phyloP scores from a whole-genome alignment of 352 stramenopile species.

The Elongisporangium senticosum region DNA sequence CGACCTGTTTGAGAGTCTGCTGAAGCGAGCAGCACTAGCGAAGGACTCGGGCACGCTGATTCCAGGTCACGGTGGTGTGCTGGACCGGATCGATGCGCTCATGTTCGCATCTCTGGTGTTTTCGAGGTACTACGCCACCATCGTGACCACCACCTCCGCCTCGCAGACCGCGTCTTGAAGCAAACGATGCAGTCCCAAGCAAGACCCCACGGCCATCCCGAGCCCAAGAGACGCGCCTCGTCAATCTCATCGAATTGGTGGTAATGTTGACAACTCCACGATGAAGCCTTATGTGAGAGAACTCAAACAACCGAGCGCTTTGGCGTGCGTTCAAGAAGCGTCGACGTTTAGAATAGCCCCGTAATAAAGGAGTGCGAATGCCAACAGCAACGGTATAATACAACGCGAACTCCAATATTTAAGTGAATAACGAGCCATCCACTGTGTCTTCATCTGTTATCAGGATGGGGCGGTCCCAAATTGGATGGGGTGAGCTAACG shows the following conservation, averaged over 20 bases:
- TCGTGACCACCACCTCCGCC: slow-evolving; percentile 10
- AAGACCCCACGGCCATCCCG: neutral
- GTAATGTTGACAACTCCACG: neutral
- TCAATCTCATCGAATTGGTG: neutral
- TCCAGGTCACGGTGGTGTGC: slow-evolving; percentile 93
- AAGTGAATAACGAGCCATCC: neutral
- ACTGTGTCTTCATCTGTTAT: neutral
- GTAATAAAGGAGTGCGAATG: neutral
- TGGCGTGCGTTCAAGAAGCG: neutral
- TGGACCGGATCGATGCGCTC: slow-evolving; percentile 95
- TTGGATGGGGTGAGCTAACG: neutral
- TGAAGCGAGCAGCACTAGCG: slow-evolving; percentile 93
- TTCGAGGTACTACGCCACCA: slow-evolving; percentile 48
- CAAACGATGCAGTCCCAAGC: neutral
- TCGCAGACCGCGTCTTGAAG: neutral
- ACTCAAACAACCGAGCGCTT: no score
- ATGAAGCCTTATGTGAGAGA: no score
- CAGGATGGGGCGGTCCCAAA: neutral
- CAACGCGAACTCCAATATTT: neutral
- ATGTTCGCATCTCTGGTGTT: slow-evolving; percentile 87
- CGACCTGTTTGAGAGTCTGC: slow-evolving; percentile 93
- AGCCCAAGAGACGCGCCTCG: neutral
- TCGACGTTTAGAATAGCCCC: no score
- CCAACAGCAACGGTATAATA: neutral
- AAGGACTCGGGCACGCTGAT: slow-evolving; percentile 96